Evolutionary conservation across 139 green algal species (phyloP).

Genomic region (Mychonastes homosphaera): DNA sequence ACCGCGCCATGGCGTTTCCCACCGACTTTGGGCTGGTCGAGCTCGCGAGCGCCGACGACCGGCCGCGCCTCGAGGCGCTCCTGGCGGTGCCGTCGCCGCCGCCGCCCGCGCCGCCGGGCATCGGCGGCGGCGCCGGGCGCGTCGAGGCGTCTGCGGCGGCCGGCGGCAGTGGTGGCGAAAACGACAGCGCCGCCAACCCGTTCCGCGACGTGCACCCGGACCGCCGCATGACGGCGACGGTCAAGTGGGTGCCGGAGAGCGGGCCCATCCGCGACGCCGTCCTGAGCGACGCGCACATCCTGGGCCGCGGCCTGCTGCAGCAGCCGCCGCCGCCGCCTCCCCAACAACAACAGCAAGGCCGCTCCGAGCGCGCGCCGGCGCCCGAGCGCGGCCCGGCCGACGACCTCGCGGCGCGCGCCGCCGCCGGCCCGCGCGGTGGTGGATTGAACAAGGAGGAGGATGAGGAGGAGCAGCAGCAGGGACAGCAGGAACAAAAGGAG

Average conservation of each 20-base stretch:
- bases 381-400: neutral
- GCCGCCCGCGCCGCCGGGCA: no score
- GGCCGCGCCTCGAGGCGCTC: neutral
- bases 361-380: neutral
- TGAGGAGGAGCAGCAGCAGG: neutral
- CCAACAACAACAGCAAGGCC: constrained; percentile 5
- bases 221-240: constrained; percentile 23
- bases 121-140: no score
- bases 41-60: neutral
- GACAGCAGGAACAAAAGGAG: constrained; percentile 7
- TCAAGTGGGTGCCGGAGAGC: constrained; percentile 30
- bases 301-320: neutral
- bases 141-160: no score
- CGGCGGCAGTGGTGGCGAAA: no score
- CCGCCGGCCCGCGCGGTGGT: no score
- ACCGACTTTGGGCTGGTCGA: constrained; percentile 71
- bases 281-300: neutral
- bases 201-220: constrained; percentile 63
- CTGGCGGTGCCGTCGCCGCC: neutral
- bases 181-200: no score
- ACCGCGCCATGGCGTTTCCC: constrained; percentile 41
- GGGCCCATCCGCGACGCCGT: constrained; percentile 9
- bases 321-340: neutral
- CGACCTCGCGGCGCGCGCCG: no score
- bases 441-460: neutral